These are phyloP conservation scores for Didymella lethalis DNA, from an alignment of 2,329 filamentous ascomycete genomes.

Conservation along the genomic window DNA sequence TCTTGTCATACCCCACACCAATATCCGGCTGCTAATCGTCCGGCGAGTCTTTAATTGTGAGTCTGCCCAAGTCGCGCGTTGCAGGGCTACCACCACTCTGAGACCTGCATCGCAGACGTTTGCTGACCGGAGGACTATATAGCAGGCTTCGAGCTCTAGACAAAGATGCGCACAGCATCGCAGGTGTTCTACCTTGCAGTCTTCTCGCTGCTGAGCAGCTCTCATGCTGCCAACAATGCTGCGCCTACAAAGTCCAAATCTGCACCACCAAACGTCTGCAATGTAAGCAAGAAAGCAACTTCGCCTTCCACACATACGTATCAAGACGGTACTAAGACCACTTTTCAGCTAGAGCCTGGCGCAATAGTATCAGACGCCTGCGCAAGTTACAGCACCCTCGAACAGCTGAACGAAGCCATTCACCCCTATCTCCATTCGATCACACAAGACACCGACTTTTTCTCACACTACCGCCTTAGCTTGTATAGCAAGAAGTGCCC, in stretches of 20 bases:
- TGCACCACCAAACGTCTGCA: constrained; percentile 60
- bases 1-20: constrained; percentile 44
- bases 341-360: constrained; percentile 79
- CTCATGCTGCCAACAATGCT: constrained; percentile 52
- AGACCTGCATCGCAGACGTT: constrained; percentile 41
- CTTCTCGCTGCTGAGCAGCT: constrained; percentile 64
- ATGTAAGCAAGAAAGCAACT: constrained; percentile 57
- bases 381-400: constrained; percentile 89
- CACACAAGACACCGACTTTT: constrained; percentile 91
- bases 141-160: constrained; percentile 21
- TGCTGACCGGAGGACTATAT: constrained; percentile 43
- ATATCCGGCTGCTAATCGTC: constrained; percentile 26
- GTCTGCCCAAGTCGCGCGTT: constrained; percentile 11
- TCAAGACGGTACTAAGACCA: constrained; percentile 47
- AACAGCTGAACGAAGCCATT: constrained; percentile 79
- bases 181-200: constrained; percentile 68
- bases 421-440: constrained; percentile 81
- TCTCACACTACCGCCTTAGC: constrained; percentile 95
- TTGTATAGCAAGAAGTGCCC: constrained; percentile 94
- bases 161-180: constrained; percentile 61
- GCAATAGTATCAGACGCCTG: constrained; percentile 94
- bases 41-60: constrained; percentile 23
- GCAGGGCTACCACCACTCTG: constrained; percentile 7
- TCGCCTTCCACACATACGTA: constrained; percentile 29
- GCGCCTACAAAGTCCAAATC: constrained; percentile 51